Percentiles rank a stretch among this genome's conserved stretches.
phyloP scores from a whole-genome alignment of 768 basidiomycete genomes.

The Hemileccinum rubropunctum region DNA sequence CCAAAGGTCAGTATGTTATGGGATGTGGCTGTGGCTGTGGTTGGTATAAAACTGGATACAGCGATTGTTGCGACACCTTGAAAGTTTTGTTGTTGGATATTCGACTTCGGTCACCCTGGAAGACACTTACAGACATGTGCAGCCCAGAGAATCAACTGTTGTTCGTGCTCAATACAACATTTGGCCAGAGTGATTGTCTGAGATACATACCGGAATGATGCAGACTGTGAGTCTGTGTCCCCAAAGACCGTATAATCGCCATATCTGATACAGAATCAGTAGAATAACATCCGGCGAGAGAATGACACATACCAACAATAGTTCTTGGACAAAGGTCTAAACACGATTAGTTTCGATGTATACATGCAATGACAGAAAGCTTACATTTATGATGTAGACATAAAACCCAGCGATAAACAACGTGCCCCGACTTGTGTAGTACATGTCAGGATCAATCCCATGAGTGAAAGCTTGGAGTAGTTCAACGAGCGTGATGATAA shows the following conservation, averaged over 20 bases:
- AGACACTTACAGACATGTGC: constrained; percentile 17
- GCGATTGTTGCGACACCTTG: constrained; percentile 15
- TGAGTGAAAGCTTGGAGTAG: constrained; percentile 13
- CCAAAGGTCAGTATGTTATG: constrained; percentile 4
- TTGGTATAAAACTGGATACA: constrained; percentile 16
- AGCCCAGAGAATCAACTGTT: constrained; percentile 14
- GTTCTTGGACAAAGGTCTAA: constrained; percentile 18
- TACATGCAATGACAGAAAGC: neutral
- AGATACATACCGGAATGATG: constrained; percentile 12
- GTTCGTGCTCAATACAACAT: neutral
- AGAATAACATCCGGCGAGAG: neutral
- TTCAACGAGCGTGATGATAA: constrained; percentile 11
- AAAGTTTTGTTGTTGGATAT: neutral
- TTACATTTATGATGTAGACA: constrained; percentile 21
- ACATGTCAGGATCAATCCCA: constrained; percentile 1
- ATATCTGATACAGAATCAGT: constrained; percentile 14
- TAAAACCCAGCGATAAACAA: constrained; percentile 14
- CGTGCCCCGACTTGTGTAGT: constrained; percentile 5
- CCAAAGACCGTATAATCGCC: constrained; percentile 22
- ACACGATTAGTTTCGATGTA: neutral
- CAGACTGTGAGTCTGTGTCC: constrained; percentile 7
- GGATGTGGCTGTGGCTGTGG: constrained; percentile 1
- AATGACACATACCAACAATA: constrained; percentile 10
- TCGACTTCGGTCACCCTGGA: neutral
- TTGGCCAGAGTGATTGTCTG: neutral